Base-by-base conservation (phyloP, 345 rosid species). In the Hypericum androsaemum region DNA sequence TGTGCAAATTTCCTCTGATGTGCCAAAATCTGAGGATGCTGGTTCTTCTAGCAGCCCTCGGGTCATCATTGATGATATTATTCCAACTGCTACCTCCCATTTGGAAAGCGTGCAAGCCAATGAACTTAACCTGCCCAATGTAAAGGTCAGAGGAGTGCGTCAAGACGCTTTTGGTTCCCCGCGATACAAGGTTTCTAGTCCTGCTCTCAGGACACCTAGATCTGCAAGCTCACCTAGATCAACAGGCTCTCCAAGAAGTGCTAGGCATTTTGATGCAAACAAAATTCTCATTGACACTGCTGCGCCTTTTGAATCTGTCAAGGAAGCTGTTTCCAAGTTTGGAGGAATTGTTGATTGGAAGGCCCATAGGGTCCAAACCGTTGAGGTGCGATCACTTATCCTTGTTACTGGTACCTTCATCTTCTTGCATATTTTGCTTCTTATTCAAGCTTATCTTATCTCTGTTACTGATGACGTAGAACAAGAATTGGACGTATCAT, bases 311-410 rank as follows among this genome's bases (percentile, higher is more conserved):
- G 96, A 90, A 70, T 87, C 98, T 11, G 98, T 90, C 57, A 87
- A 90, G 78, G 85, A 80, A 68, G 98, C 80, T 53, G 98, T 90
- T 66, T 87, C 96, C 46, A 87, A 76, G 75, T 87, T 90, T 64
- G 98, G 98, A 10, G 98, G 98, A 58, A 87, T 87, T 61, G 83
- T 82, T 46, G 98, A 90, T 56, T 90, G 98, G 98, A 90, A 87
- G 75, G 98, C 89, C 43, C 98, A 87, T 61, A 79, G 68, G 74
- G 59, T 79, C 68, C 75, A 81, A 73, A 75, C 83, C 11, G 76
- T 82, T 62, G 92, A 87, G 95, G 98, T 90, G 77, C 43, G 9
- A 46, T 10, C 22, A 8, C 12, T 9, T n/a, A 41, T 9, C 10
- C 10, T 5, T 9, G 12, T 9, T 41, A 0, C 12, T 3, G 12